Base-by-base conservation (phyloP, 1,139 yeast genomes). In the Taphrina deformans region DNA sequence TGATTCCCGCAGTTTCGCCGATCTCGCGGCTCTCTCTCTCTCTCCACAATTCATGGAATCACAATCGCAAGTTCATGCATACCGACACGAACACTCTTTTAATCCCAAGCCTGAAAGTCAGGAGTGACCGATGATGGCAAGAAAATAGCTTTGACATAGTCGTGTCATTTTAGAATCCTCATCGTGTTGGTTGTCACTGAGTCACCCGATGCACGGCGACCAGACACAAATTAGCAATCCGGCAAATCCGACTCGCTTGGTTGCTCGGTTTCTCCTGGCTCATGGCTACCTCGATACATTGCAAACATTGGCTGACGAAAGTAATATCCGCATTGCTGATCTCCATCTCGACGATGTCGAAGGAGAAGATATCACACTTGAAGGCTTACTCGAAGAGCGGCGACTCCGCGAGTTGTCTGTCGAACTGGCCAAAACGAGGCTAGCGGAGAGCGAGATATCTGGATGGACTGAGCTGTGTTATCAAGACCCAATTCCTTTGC, bases 261-360 rank as follows among this genome's bases (percentile, higher is more conserved):
- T 59, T 24, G 63, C 56, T 23, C 48, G 29, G 31, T 59, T 48
- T 24, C 45, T 59, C 23, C 56, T 59, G 4, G 35, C 55, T 7
- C 26, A 50, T 35, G 63, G 63, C 27, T 59, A 59, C 31, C 50
- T 59, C n/a, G 50, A 40, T 14, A 59, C 63, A 18, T 40, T 59
- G n/a, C 50, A 59, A 24, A 50, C 56, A 12, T 31, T 59, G 27
- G 51, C 63, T 6, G 50, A 59, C 29, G 63, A 59, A 12, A 27
- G 56, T 21, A 52, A 51, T 27, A 50, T 59, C 18, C 27, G 40
- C 5, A 26, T 59, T 16, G 38, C 55, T 4, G 56, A 59, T 31
- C 24, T 53, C 10, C 16, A n/a, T 7, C 51, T 59, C 26, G 50
- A 50, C 12, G 40, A 48, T 16, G 26, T 16, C 9, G 63, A 50